Conservation (phyloP, 2,329 filamentous ascomycete species). For the Paracoccidioides lutzii region DNA sequence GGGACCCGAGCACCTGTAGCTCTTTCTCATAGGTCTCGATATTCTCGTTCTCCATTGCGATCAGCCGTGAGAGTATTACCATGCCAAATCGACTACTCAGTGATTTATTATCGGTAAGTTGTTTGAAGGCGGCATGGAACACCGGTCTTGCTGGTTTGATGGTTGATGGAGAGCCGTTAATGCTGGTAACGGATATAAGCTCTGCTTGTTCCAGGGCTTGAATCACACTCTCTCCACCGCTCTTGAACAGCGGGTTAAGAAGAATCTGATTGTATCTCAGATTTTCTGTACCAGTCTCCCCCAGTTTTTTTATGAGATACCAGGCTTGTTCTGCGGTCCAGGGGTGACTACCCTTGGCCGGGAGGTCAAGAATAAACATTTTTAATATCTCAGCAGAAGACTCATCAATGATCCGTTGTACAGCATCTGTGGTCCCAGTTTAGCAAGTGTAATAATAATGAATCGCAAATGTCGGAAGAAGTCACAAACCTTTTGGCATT, state of each 20-base stretch:
- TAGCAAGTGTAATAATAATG: slow-evolving; percentile 7
- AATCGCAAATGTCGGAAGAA: not conserved
- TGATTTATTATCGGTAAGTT: slow-evolving; percentile 57
- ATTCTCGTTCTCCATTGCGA: slow-evolving; percentile 56
- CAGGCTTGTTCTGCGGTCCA: slow-evolving; percentile 85
- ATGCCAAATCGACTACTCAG: slow-evolving; percentile 63
- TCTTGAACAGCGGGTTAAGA: slow-evolving; percentile 61
- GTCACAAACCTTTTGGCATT: slow-evolving; percentile 46
- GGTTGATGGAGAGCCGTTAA: slow-evolving; percentile 61
- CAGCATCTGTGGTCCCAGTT: slow-evolving; percentile 43
- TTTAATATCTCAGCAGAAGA: slow-evolving; percentile 83
- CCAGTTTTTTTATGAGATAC: slow-evolving; percentile 70
- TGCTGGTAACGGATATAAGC: slow-evolving; percentile 62
- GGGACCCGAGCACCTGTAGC: slow-evolving; percentile 53
- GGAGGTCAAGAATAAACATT: slow-evolving; percentile 62
- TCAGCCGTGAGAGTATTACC: slow-evolving; percentile 53
- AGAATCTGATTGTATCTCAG: slow-evolving; percentile 80
- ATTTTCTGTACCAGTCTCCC: slow-evolving; percentile 40
- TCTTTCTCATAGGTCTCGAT: slow-evolving; percentile 74
- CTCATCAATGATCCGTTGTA: slow-evolving; percentile 79
- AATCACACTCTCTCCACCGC: slow-evolving; percentile 60
- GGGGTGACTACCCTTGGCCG: slow-evolving; percentile 42
- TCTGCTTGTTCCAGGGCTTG: slow-evolving; percentile 74
- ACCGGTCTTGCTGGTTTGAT: slow-evolving; percentile 77
- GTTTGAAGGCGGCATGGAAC: slow-evolving; percentile 68